Evolutionary conservation across 2,329 filamentous ascomycete genomes (phyloP).

Genomic region (Tolypocladium amazonense): DNA sequence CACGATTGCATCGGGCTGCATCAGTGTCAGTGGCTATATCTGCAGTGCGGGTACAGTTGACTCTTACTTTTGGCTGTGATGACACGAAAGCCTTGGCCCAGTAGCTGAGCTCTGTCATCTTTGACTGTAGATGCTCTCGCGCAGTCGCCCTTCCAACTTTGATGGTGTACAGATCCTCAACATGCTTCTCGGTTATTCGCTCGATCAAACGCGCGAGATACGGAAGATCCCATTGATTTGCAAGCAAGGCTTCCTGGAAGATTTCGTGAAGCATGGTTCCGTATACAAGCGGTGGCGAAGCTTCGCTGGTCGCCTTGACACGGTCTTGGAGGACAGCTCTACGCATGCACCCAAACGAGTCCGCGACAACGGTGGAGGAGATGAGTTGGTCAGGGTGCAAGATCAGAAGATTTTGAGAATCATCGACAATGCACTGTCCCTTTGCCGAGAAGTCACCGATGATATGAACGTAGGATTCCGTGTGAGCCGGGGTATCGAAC

Average conservation of each 20-base stretch:
- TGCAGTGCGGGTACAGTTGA: background rate
- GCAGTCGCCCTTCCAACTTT: constrained; percentile 64
- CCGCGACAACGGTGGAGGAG: constrained; percentile 90
- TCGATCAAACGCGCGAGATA: constrained; percentile 61
- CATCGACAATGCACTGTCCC: constrained; percentile 73
- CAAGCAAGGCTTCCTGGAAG: constrained; percentile 80
- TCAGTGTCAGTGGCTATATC: constrained; percentile 15
- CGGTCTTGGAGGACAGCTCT: constrained; percentile 90
- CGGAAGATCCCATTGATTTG: constrained; percentile 65
- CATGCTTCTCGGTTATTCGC: constrained; percentile 59
- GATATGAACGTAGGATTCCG: constrained; percentile 73
- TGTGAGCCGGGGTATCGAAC: constrained; percentile 67
- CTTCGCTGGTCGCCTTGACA: constrained; percentile 78
- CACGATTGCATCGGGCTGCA: constrained; percentile 56
- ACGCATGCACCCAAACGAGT: constrained; percentile 85
- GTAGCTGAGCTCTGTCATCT: constrained; percentile 67
- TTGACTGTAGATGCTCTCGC: constrained; percentile 68
- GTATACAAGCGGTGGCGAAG: constrained; percentile 75
- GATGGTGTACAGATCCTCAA: constrained; percentile 85
- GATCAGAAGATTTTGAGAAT: constrained; percentile 74
- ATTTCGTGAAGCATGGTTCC: constrained; percentile 91
- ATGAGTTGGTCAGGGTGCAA: constrained; percentile 92
- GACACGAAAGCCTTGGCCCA: constrained; percentile 82
- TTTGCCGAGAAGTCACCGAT: constrained; percentile 63
- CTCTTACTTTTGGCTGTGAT: constrained; percentile 52